These are phyloP conservation scores for Polychaeton citri DNA, from an alignment of 2,329 filamentous ascomycete genomes.

Conservation along the genomic window DNA sequence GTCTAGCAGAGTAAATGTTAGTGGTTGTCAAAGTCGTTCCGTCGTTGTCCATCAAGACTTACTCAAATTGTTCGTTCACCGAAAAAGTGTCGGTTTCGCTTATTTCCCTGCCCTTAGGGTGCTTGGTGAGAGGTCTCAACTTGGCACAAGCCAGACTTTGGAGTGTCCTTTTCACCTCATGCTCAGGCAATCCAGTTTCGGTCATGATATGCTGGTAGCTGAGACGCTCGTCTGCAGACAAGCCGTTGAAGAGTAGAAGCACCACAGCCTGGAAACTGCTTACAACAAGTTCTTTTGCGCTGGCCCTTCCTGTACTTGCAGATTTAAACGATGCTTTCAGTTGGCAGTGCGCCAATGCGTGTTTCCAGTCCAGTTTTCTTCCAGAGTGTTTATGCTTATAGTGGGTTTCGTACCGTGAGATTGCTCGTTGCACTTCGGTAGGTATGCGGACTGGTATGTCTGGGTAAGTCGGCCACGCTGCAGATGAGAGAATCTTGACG, in stretches of 20 bases:
- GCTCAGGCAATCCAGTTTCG: slow-evolving; percentile 57
- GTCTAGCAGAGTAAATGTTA: slow-evolving; percentile 26
- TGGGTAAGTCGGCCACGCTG: slow-evolving; percentile 86
- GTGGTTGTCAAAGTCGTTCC: too few species aligned
- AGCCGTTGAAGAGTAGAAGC: slow-evolving; percentile 74
- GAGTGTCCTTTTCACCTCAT: slow-evolving; percentile 73
- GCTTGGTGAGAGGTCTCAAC: slow-evolving; percentile 69
- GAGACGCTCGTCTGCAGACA: slow-evolving; percentile 49
- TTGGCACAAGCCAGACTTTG: slow-evolving; percentile 92
- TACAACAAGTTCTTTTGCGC: slow-evolving; percentile 76
- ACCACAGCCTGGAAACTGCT: slow-evolving; percentile 88
- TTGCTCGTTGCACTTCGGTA: slow-evolving; percentile 57
- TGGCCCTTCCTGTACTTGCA: slow-evolving; percentile 31
- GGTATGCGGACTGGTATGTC: slow-evolving; percentile 67
- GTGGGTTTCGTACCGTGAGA: slow-evolving; percentile 68
- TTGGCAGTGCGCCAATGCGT: slow-evolving; percentile 80
- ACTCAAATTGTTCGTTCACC: slow-evolving; percentile 58
- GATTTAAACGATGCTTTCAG: slow-evolving; percentile 62
- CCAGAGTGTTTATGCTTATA: slow-evolving; percentile 87
- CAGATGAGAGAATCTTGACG: slow-evolving; percentile 80
- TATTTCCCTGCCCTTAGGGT: slow-evolving; percentile 69
- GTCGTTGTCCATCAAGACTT: too few species aligned
- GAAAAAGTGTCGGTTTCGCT: slow-evolving; percentile 67
- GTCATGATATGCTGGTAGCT: slow-evolving; percentile 63
- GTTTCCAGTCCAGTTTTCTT: slow-evolving; percentile 79